Evolutionary conservation across 371 early-diverging fungal species (phyloP), one percentile per base, ranked within the genome.

Genomic region (Apophysomyces elegans): DNA sequence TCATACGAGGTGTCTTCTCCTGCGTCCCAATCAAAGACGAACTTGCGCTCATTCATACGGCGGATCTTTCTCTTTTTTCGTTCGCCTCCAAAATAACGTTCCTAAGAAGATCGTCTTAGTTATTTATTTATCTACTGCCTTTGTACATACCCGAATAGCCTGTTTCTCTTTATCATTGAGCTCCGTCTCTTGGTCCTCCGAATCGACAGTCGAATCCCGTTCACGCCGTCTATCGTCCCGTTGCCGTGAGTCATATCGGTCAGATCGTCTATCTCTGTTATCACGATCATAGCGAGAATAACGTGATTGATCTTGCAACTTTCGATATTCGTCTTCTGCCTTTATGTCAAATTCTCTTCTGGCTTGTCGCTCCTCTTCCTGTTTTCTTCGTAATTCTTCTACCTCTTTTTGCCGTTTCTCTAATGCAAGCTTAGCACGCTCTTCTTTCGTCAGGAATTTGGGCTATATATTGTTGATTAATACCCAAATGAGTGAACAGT

Each of bases 21-120:
- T 0, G 93, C 93, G 62, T 93, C 96, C 99, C 99, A 98, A 72
- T 96, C 99, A 78, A 98, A 98, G 14, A 95, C 93, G 70, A 98
- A 97, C 75, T 95, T 95, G 57, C 94, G 91, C 61, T 96, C 91
- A 66, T 93, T 93, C 86, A 91, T 91, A 64, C 88, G 84, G 35
- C 98, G 90, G 59, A 89, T 84, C 68, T 90, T 91, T 47, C 93
- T 85, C 67, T 90, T 89, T 61, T 86, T 86, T 6, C 85, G 77
- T 38, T 95, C 94, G 32, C 88, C 89, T 12, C 94, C 96, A 87
- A 97, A 90, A 69, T 97, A 98, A 5, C 94, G 89, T 69, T 93
- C 91, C 86, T 92, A 74, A 36, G 37, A 1, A 2, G 26, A 46
- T 37, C 14, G 9, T 5, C 13, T 26, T 14, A 41, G 36, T 38